A percentile compares a stretch with the other conserved stretches of the same genome.
These are phyloP conservation scores for Psilocybe sp. DNA, from an alignment of 768 basidiomycete genomes.

Conservation along the genomic window DNA sequence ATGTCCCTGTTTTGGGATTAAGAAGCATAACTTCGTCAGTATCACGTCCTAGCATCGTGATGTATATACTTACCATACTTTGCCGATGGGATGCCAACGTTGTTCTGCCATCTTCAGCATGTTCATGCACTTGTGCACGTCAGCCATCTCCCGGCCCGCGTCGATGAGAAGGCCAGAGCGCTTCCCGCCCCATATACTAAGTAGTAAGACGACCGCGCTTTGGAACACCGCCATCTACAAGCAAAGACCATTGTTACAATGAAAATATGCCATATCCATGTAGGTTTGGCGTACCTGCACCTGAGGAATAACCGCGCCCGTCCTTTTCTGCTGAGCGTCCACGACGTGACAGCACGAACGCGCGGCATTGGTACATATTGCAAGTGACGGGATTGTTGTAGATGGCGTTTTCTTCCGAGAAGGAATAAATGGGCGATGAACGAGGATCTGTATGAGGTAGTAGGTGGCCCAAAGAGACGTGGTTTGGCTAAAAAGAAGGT, in stretches of 20 bases:
- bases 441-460: conserved; percentile 66
- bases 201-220: conserved; percentile 54
- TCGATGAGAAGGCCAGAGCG: conserved; percentile 46
- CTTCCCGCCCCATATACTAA: conserved; percentile 67
- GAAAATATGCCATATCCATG: not conserved
- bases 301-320: conserved; percentile 25
- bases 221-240: conserved; percentile 40
- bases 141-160: conserved; percentile 52
- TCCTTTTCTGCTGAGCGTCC: conserved; percentile 49
- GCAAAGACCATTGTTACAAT: conserved; percentile 3
- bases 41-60: no score
- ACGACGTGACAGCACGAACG: conserved; percentile 79
- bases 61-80: conserved; percentile 34
- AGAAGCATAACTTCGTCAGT: not conserved
- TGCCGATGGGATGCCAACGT: conserved; percentile 44
- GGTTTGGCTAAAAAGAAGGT: conserved; percentile 56
- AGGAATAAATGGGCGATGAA: conserved; percentile 79
- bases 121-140: conserved; percentile 64
- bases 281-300: conserved; percentile 27
- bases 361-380: conserved; percentile 79
- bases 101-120: conserved; percentile 40
- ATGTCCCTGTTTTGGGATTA: conserved; percentile 51
- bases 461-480: conserved; percentile 49
- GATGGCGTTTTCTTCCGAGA: conserved; percentile 45
- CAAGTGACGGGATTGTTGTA: conserved; percentile 61